phyloP scores from a whole-genome alignment of 2,329 filamentous ascomycete species.

The Paecilomyces dactylethromorphus region DNA sequence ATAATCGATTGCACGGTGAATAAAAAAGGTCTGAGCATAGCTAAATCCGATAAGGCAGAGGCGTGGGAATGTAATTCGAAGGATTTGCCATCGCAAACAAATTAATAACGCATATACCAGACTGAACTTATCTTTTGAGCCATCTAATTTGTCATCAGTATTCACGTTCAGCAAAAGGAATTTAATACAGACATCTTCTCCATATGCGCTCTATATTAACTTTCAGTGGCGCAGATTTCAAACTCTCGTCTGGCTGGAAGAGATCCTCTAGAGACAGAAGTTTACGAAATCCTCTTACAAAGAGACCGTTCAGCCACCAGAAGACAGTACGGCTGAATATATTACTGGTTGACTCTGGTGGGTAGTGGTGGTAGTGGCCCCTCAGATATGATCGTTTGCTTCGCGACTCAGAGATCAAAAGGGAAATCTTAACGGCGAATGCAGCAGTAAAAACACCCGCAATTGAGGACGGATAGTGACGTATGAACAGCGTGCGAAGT shows the following conservation, averaged over 20 bases:
- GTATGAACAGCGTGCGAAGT: conserved; percentile 30
- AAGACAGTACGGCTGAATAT: conserved; percentile 22
- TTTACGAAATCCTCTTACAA: conserved; percentile 15
- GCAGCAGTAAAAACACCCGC: conserved; percentile 30
- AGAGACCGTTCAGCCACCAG: conserved; percentile 31
- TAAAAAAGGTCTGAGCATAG: conserved; percentile 16
- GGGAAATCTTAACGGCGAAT: conserved; percentile 32
- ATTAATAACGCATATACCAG: not conserved
- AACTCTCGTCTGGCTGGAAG: conserved; percentile 9
- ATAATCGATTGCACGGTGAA: conserved; percentile 17
- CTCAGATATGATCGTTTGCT: conserved; percentile 29
- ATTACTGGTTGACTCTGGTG: conserved; percentile 16
- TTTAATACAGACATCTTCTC: not conserved
- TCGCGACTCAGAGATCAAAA: conserved; percentile 36
- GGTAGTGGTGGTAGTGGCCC: conserved; percentile 4
- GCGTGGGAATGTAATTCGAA: conserved; percentile 11
- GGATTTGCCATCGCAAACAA: conserved; percentile 13
- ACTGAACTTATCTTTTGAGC: not conserved
- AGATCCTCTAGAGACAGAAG: conserved; percentile 15
- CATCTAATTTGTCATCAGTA: not conserved
- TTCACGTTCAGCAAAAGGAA: not conserved
- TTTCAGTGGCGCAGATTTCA: not conserved
- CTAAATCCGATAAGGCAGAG: conserved; percentile 13
- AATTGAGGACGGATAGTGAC: conserved; percentile 18
- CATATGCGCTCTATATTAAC: not conserved